Evolutionary conservation across 1,139 yeast genomes (phyloP), one percentile per base, ranked within the genome.

Genomic region (Casaregolazyma lundiana): DNA sequence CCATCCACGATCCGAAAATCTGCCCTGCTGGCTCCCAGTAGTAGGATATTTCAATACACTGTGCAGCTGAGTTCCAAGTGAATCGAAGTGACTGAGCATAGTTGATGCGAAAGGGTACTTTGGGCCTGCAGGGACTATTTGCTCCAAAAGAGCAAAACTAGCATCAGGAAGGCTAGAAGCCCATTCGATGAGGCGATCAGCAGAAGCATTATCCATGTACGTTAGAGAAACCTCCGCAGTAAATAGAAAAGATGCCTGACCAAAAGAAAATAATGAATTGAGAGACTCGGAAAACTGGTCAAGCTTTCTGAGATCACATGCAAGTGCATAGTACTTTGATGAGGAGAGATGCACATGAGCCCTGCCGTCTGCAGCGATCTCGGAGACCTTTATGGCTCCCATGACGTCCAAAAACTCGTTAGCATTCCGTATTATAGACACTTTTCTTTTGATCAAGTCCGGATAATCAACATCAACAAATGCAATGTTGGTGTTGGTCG

Each of bases 151-250:
- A 1, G 84, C 60, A 53, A 86, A 81, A 57, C 83, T 87, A 4
- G 84, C 70, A 43, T 75, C 71, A 0, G 73, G 67, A 6, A 78
- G 66, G 3, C 56, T 50, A 3, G 81, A 71, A 1, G 81, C 71
- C 54, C 73, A 68, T 34, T 68, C 62, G 41, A 86, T 80, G 17
- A 86, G 75, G 3, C 73, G 72, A 59, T 86, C 82, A n/a, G 95
- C 88, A 49, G 73, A 73, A 29, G 72, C 70, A 4, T 83, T 81
- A 36, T 75, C 72, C 94, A 86, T 86, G 60, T 86, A 86, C 0
- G 94, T 90, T 47, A 86, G 66, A 0, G 95, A 84, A 2, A 86
- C 95, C 61, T 86, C 95, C 0, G 95, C 94, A 37, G 87, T 73
- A 56, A 84, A 86, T 8, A 84, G 71, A 44, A 76, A 77, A 4